phyloP scores from a whole-genome alignment of 1,284 basidiomycete genomes.

The Coniferiporia weirii region DNA sequence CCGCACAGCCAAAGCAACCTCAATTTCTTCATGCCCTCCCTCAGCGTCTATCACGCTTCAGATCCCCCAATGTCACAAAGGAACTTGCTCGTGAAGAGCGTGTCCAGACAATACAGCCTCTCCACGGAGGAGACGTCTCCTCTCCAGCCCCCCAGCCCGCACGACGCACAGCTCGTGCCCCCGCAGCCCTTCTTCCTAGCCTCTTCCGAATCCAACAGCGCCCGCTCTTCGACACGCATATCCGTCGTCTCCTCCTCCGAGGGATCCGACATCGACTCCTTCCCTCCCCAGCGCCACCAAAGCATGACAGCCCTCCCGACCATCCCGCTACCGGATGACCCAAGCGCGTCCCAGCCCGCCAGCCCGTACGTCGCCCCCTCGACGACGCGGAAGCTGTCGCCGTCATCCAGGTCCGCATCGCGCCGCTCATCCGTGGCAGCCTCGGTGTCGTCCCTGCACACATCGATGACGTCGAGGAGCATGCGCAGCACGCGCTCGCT shows the following conservation, averaged over 20 bases:
- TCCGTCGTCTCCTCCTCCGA: slow-evolving; percentile 14
- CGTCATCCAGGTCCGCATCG: background rate
- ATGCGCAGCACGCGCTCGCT: slow-evolving; percentile 21
- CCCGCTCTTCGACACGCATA: slow-evolving; percentile 17
- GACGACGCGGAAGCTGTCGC: too few relatives aligned
- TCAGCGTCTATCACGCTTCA: too few relatives aligned
- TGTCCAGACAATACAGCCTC: slow-evolving; percentile 24
- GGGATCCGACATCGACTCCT: slow-evolving; percentile 11
- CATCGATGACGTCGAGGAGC: slow-evolving; percentile 30
- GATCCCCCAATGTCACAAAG: slow-evolving; percentile 22
- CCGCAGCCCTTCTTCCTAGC: slow-evolving; percentile 28
- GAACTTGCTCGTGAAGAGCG: slow-evolving; percentile 24
- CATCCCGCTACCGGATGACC: background rate
- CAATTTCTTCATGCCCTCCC: slow-evolving; percentile 7
- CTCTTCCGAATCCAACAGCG: slow-evolving; percentile 21
- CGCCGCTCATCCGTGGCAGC: slow-evolving; percentile 21
- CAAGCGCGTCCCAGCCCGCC: too few relatives aligned
- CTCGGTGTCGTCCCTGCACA: slow-evolving; percentile 37
- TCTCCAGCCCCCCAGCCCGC: slow-evolving; percentile 21
- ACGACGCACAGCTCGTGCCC: slow-evolving; percentile 21
- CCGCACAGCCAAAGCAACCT: background rate
- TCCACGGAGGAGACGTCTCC: slow-evolving; percentile 25
- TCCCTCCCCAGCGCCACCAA: slow-evolving; percentile 22
- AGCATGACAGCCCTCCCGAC: slow-evolving; percentile 6
- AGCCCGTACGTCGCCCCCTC: too few relatives aligned